These are phyloP conservation scores for Elaeis guineensis DNA, from an alignment of 176 grass and related monocot genomes.

Conservation along the genomic window DNA sequence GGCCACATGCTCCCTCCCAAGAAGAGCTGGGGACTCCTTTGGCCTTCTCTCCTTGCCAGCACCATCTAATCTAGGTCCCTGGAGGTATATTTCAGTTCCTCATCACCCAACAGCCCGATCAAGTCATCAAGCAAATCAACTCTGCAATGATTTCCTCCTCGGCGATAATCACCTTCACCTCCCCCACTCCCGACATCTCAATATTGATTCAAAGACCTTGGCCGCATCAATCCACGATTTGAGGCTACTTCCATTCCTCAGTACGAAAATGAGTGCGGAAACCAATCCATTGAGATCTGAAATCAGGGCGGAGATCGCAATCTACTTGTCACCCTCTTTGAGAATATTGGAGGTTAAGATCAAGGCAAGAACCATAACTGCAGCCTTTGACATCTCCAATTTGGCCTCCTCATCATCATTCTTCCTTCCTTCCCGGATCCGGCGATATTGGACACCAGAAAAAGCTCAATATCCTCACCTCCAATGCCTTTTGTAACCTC, in stretches of 20 bases:
- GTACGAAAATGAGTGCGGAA: neutral
- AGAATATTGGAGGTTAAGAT: conserved; percentile 40
- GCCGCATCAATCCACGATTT: conserved; percentile 47
- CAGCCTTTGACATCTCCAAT: conserved; percentile 23
- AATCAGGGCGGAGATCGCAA: conserved; percentile 25
- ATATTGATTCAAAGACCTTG: conserved; percentile 37
- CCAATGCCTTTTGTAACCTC: neutral
- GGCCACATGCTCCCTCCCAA: too few relatives aligned
- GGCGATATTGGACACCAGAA: conserved; percentile 86
- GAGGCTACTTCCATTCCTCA: conserved; percentile 23
- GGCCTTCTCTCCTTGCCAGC: too few relatives aligned
- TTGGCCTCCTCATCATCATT: neutral
- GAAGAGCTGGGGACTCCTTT: too few relatives aligned
- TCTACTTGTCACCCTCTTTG: conserved; percentile 50
- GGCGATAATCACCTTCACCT: neutral
- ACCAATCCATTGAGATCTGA: conserved; percentile 20
- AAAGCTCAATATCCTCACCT: conserved; percentile 69
- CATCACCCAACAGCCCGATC: conserved; percentile 36
- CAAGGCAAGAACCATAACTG: conserved; percentile 35
- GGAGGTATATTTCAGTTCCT: neutral
- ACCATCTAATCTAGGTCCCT: too few relatives aligned
- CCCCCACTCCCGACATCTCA: conserved; percentile 7
- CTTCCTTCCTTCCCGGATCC: conserved; percentile 20
- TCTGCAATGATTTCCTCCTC: conserved; percentile 31
- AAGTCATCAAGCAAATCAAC: conserved; percentile 55